Percentiles rank a stretch among this genome's conserved stretches.
These are phyloP conservation scores for Pleurotus citrinopileatus DNA, from an alignment of 768 basidiomycete species.

Conservation along the genomic window DNA sequence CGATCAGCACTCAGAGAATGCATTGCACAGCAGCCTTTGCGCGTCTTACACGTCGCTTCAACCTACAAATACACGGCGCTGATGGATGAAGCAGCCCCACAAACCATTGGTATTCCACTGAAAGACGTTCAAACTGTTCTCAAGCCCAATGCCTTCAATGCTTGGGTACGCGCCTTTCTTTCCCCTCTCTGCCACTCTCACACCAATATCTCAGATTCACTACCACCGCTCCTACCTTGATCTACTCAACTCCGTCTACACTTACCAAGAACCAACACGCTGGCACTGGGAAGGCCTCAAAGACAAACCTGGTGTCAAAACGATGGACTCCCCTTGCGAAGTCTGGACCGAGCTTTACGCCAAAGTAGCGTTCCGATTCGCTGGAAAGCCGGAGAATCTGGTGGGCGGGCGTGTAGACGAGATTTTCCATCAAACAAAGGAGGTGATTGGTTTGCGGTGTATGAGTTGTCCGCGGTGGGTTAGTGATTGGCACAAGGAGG, in stretches of 20 bases:
- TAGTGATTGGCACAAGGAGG: neutral
- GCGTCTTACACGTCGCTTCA: neutral
- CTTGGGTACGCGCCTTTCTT: neutral
- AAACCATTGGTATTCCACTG: conserved; percentile 1
- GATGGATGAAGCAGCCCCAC: conserved; percentile 4
- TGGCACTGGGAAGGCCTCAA: conserved; percentile 9
- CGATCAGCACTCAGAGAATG: neutral
- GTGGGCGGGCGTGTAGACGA: neutral
- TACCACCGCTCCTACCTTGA: conserved; percentile 1
- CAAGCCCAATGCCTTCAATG: neutral
- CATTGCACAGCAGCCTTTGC: neutral
- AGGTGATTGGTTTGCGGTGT: conserved; percentile 5
- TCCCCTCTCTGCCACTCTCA: neutral
- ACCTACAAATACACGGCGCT: conserved; percentile 4
- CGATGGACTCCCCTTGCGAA: conserved; percentile 8
- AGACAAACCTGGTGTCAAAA: conserved; percentile 7
- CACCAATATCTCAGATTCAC: neutral
- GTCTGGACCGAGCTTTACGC: conserved; percentile 7
- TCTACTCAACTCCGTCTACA: neutral
- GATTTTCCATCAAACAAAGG: conserved; percentile 1
- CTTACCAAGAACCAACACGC: conserved; percentile 1
- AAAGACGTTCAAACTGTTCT: conserved; percentile 3
- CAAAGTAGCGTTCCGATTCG: neutral
- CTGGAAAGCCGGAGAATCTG: neutral
- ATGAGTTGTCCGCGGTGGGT: conserved; percentile 7